These are phyloP conservation scores for Pseudonitzschia multiseries DNA, from an alignment of 108 stramenopile species.

Conservation along the genomic window DNA sequence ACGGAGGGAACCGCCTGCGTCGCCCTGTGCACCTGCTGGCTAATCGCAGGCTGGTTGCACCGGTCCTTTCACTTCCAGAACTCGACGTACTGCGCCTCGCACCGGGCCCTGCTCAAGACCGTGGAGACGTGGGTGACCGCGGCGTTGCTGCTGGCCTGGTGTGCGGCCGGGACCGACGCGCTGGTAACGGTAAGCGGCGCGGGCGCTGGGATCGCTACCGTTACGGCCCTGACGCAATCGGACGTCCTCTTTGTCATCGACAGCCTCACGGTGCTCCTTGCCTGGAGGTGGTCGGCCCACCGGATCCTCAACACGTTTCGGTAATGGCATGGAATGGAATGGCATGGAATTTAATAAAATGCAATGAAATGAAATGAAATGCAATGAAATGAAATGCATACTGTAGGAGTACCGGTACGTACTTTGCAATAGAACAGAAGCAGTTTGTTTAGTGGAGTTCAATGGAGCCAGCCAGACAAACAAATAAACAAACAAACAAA, in stretches of 20 bases:
- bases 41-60: constrained; percentile 57
- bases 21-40: constrained; percentile 65
- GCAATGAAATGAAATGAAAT: too few species aligned
- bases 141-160: constrained; percentile 39
- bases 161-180: constrained; percentile 41
- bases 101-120: constrained; percentile 52
- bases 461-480: too few species aligned
- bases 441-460: too few species aligned
- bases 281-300: constrained; percentile 73
- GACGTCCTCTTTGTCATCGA: constrained; percentile 78
- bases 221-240: constrained; percentile 69
- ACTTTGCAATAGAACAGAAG: too few species aligned
- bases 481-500: too few species aligned
- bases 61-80: constrained; percentile 66
- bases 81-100: constrained; percentile 54
- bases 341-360: too few species aligned
- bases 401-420: too few species aligned
- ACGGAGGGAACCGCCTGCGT: constrained; percentile 58
- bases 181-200: constrained; percentile 8
- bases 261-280: constrained; percentile 59
- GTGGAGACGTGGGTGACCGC: constrained; percentile 65
- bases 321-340: neutral
- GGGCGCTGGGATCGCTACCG: neutral
- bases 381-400: too few species aligned
- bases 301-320: constrained; percentile 40